Conservation (phyloP, 441 rosid genomes). For the Oxalis stricta region DNA sequence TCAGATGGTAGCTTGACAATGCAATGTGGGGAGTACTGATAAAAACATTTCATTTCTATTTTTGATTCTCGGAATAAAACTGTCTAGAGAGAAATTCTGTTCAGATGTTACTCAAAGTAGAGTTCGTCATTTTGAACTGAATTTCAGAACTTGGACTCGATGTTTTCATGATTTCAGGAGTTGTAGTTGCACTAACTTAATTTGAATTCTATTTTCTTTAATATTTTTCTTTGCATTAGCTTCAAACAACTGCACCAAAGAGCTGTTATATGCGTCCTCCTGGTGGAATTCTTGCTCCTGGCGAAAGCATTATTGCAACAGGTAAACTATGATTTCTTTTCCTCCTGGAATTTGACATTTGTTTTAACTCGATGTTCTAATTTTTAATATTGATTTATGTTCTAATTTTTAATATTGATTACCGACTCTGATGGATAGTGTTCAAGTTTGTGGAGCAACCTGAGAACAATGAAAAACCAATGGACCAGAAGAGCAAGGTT, state of each 20-base stretch:
- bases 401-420: neutral
- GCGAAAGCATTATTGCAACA: slow-evolving; percentile 50
- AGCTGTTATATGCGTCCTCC: slow-evolving; percentile 80
- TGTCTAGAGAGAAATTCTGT: no score
- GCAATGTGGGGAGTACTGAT: no score
- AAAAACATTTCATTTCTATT: no score
- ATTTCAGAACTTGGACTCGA: no score
- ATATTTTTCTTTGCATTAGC: slow-evolving; percentile 17
- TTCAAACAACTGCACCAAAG: slow-evolving; percentile 71
- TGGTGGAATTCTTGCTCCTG: slow-evolving; percentile 62
- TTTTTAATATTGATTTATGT: neutral
- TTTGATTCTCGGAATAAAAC: no score
- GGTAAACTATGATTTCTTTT: no score
- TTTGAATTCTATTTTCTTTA: neutral
- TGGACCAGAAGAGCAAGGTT: slow-evolving; percentile 50
- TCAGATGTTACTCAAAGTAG: no score
- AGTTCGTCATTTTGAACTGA: no score
- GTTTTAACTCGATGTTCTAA: neutral
- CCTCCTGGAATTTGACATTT: neutral
- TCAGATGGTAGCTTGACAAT: no score
- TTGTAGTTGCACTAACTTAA: neutral
- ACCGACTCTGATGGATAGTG: slow-evolving; percentile 21
- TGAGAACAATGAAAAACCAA: slow-evolving; percentile 37
- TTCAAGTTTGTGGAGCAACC: slow-evolving; percentile 68
- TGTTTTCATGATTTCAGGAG: neutral